These are phyloP conservation scores for Rosa hybrid DNA, from an alignment of 331 rosid genomes.

Conservation along the genomic window DNA sequence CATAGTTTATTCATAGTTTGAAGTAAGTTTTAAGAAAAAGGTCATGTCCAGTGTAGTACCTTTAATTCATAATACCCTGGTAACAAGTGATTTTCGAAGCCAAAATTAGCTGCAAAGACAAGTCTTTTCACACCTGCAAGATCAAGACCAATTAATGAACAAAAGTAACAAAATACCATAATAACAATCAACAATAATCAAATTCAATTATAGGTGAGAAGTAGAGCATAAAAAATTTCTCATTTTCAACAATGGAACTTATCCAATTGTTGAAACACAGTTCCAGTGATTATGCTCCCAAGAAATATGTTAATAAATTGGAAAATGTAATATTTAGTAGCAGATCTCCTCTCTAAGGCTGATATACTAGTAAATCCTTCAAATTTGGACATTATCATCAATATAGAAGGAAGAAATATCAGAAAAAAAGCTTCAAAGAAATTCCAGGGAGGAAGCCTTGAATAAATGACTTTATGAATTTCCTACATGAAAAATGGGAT, in stretches of 20 bases:
- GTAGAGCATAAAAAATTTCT: too few relatives aligned
- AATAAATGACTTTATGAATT: conserved; percentile 66
- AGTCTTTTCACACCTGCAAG: too few relatives aligned
- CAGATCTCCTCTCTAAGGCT: conserved; percentile 81
- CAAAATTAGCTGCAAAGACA: too few relatives aligned
- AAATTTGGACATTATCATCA: conserved; percentile 94
- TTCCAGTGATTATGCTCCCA: conserved; percentile 95
- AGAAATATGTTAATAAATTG: conserved; percentile 88
- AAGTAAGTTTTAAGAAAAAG: too few relatives aligned
- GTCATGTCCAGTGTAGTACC: too few relatives aligned
- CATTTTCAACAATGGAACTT: conserved; percentile 29
- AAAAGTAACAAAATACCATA: too few relatives aligned
- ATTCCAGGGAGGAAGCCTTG: conserved; percentile 99
- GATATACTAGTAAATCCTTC: conserved; percentile 83
- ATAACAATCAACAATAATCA: too few relatives aligned
- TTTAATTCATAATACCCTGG: too few relatives aligned
- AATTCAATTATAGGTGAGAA: too few relatives aligned
- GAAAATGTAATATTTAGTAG: conserved; percentile 82
- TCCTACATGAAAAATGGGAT: conserved; percentile 43
- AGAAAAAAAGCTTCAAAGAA: conserved; percentile 84
- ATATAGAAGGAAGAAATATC: conserved; percentile 70
- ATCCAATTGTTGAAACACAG: conserved; percentile 92
- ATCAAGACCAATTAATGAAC: too few relatives aligned
- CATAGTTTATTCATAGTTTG: too few relatives aligned
- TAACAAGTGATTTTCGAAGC: too few relatives aligned